phyloP scores from a whole-genome alignment of 208 protist species.

The Trypanosoma theileri region DNA sequence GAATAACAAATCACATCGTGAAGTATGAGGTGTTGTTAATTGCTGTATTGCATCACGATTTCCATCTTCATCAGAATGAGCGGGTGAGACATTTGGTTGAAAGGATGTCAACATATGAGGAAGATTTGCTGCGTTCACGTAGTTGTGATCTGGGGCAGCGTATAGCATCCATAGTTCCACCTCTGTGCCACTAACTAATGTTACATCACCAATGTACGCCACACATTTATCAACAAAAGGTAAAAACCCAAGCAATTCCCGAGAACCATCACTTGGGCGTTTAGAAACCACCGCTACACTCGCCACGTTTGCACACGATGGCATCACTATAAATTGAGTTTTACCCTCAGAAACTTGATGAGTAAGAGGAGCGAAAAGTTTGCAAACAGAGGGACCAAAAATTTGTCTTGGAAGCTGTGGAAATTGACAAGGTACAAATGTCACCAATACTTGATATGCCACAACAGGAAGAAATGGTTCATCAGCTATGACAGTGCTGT shows the following conservation, averaged over 20 bases:
- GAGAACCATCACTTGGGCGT: constrained; percentile 13
- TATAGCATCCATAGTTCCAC: constrained; percentile 86
- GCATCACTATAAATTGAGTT: constrained; percentile 69
- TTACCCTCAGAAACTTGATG: constrained; percentile 44
- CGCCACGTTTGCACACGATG: constrained; percentile 77
- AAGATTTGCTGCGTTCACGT: constrained; percentile 50
- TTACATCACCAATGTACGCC: constrained; percentile 49
- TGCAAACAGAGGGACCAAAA: constrained; percentile 63
- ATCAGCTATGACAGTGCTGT: constrained; percentile 44
- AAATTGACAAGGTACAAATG: constrained; percentile 52
- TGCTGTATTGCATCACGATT: neutral
- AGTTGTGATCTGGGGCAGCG: constrained; percentile 73
- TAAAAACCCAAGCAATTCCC: constrained; percentile 56
- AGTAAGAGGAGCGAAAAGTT: constrained; percentile 65
- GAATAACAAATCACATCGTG: constrained; percentile 30
- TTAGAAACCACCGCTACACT: constrained; percentile 62
- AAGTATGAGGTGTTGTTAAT: neutral
- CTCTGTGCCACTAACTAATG: constrained; percentile 35
- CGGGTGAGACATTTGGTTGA: neutral
- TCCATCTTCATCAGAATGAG: neutral
- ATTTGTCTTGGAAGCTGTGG: constrained; percentile 76
- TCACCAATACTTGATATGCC: constrained; percentile 71
- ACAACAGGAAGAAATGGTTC: constrained; percentile 65
- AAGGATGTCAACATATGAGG: constrained; percentile 2
- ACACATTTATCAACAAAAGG: constrained; percentile 38